Conservation (phyloP, 148 eudicot genomes). For the Diospyros lotus region DNA sequence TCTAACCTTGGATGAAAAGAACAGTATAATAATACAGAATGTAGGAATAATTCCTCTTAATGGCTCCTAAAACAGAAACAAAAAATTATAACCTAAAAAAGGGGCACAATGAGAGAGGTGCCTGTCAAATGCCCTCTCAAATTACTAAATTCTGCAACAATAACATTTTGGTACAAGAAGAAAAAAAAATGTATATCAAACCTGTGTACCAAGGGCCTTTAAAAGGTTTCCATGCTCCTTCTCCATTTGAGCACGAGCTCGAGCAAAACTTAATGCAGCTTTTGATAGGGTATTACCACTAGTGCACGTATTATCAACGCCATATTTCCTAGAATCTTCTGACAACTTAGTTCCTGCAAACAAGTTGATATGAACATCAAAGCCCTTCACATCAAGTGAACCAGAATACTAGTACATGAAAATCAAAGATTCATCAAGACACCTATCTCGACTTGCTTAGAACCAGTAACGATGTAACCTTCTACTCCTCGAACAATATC, state of each 20-base stretch:
- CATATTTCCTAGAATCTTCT: conserved; percentile 86
- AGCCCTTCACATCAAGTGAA: neutral
- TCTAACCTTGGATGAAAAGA: too few species aligned
- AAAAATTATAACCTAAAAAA: neutral
- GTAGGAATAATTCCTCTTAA: neutral
- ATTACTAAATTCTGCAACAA: neutral
- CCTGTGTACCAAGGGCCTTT: conserved; percentile 90
- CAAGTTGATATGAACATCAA: neutral
- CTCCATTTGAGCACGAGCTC: conserved; percentile 83
- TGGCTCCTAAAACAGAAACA: too few species aligned
- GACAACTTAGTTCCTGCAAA: conserved; percentile 68
- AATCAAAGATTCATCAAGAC: neutral
- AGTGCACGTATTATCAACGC: conserved; percentile 76
- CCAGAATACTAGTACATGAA: neutral
- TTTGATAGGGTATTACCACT: conserved; percentile 70
- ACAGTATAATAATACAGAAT: neutral
- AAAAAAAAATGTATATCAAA: conserved; percentile 13
- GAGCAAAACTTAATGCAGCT: conserved; percentile 70
- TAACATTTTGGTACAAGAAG: neutral
- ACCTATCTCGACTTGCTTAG: conserved; percentile 87
- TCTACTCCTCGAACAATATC: conserved; percentile 91
- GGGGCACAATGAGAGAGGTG: neutral
- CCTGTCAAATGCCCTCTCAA: neutral
- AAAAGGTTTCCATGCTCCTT: conserved; percentile 80
- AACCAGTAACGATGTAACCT: conserved; percentile 80